A percentile compares a stretch with the other conserved stretches of the same genome.
Conservation (phyloP, 345 rosid genomes). For the Excoecaria cochinchinensis region DNA sequence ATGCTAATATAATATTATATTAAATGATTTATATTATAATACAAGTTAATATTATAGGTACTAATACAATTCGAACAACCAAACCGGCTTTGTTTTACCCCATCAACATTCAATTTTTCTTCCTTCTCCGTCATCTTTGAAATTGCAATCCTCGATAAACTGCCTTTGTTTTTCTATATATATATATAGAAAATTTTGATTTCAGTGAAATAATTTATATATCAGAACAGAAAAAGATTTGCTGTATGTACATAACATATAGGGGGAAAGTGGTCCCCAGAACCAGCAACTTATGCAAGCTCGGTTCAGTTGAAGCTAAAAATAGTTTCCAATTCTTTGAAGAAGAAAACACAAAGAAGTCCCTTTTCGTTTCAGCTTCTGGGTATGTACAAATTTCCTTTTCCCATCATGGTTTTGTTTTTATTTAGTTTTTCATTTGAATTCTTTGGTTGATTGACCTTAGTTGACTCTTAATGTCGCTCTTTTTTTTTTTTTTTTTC, state of each 20-base stretch:
- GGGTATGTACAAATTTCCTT: conserved; percentile 11
- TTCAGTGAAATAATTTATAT: too few species aligned
- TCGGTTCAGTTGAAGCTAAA: not conserved
- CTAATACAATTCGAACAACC: too few species aligned
- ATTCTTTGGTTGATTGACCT: not conserved
- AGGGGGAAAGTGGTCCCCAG: not conserved
- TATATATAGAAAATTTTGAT: too few species aligned
- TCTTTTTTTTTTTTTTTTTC: not conserved
- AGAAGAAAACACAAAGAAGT: not conserved
- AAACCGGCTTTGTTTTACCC: too few species aligned
- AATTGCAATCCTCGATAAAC: too few species aligned
- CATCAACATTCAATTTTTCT: too few species aligned
- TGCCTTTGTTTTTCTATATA: too few species aligned
- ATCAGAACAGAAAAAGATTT: not conserved
- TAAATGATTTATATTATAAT: too few species aligned
- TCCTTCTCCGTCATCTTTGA: too few species aligned
- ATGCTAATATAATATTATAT: too few species aligned
- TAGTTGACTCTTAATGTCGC: too few species aligned
- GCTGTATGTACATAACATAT: not conserved
- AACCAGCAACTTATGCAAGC: not conserved
- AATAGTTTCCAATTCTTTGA: not conserved
- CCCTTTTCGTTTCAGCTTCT: conserved; percentile 7
- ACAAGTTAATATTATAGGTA: too few species aligned
- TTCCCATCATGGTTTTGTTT: not conserved
- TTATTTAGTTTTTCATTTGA: not conserved